Conservation (phyloP, 371 early-diverging fungal species). For the Mortierella polycephala region DNA sequence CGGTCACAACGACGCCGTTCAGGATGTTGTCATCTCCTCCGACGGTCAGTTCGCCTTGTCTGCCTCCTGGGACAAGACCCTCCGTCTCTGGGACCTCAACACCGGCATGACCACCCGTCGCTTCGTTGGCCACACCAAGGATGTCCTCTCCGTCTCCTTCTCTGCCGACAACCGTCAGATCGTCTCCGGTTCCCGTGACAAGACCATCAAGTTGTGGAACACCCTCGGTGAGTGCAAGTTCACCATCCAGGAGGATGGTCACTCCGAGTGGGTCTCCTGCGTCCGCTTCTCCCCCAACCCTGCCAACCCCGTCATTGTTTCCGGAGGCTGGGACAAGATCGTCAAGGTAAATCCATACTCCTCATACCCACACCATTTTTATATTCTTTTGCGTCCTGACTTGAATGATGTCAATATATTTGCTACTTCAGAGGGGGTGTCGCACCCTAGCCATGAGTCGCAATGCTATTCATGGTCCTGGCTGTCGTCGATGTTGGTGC, state of each 20-base stretch:
- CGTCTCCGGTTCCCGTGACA: slow-evolving; percentile 97
- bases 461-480: not conserved
- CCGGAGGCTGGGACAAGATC: slow-evolving; percentile 99
- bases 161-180: slow-evolving; percentile 99
- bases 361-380: not conserved
- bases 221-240: slow-evolving; percentile 98
- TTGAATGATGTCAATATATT: slow-evolving; percentile 39
- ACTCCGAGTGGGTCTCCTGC: slow-evolving; percentile 98
- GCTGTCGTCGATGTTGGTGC: too few relatives aligned
- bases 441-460: slow-evolving; percentile 8
- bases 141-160: slow-evolving; percentile 98
- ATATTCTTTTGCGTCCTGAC: not conserved
- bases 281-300: slow-evolving; percentile 99
- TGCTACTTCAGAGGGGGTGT: slow-evolving; percentile 76
- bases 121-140: slow-evolving; percentile 97
- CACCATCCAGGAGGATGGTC: slow-evolving; percentile 91
- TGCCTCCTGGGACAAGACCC: slow-evolving; percentile 98
- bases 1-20: slow-evolving; percentile 98
- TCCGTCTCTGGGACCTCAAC: slow-evolving; percentile 98
- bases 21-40: slow-evolving; percentile 96
- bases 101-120: slow-evolving; percentile 94
- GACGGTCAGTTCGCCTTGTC: slow-evolving; percentile 98
- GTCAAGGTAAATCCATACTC: slow-evolving; percentile 83
- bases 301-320: slow-evolving; percentile 96
- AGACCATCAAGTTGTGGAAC: slow-evolving; percentile 99